phyloP scores from a whole-genome alignment of 441 rosid species.

The Bocquillonia castaneifolia region DNA sequence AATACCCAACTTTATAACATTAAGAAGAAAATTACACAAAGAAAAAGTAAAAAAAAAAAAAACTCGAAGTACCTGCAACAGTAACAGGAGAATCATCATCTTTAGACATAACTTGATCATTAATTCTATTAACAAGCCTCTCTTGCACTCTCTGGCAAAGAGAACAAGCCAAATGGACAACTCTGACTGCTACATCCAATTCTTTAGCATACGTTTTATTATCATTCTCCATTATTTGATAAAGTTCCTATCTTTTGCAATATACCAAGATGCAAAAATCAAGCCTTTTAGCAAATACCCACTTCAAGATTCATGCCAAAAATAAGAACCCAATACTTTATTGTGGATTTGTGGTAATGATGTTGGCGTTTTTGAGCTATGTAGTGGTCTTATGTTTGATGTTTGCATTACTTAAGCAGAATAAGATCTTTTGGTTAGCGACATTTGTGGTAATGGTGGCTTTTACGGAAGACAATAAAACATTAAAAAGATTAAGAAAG shows the following conservation, averaged over 20 bases:
- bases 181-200: slow-evolving; percentile 71
- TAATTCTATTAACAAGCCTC: slow-evolving; percentile 34
- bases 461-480: no score
- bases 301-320: not conserved
- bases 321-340: not conserved
- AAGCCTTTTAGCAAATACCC: slow-evolving; percentile 5
- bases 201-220: slow-evolving; percentile 36
- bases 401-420: no score
- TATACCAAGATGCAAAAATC: not conserved
- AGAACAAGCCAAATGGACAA: slow-evolving; percentile 71
- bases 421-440: no score
- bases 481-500: no score
- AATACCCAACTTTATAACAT: not conserved
- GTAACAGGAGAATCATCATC: slow-evolving; percentile 90
- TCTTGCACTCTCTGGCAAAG: slow-evolving; percentile 76
- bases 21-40: no score
- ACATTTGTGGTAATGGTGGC: no score
- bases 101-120: slow-evolving; percentile 50
- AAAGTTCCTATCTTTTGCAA: not conserved
- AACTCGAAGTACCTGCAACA: slow-evolving; percentile 53
- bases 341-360: no score
- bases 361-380: no score
- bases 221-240: slow-evolving; percentile 37
- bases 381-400: no score
- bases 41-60: not conserved